phyloP scores from a whole-genome alignment of 805 yeast genomes.

The Candida quercuum region DNA sequence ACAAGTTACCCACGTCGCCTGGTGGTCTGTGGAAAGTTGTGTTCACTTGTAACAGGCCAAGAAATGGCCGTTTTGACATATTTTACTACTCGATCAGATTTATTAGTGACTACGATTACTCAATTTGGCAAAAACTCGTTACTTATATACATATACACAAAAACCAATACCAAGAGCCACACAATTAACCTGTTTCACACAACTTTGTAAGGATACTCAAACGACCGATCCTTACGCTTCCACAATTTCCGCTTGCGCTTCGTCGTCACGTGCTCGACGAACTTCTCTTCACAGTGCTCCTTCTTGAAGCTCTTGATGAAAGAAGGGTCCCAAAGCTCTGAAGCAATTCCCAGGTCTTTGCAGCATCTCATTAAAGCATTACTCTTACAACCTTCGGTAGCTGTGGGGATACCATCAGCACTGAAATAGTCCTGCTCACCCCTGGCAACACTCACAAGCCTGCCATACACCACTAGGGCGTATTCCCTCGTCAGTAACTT shows the following conservation, averaged over 20 bases:
- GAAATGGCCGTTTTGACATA: conserved; percentile 10
- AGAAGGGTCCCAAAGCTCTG: conserved; percentile 95
- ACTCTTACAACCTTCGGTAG: conserved; percentile 94
- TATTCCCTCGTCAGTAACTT: conserved; percentile 83
- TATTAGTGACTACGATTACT: too few species aligned
- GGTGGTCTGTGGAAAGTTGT: conserved; percentile 15
- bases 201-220: conserved; percentile 80
- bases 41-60: conserved; percentile 11
- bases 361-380: conserved; percentile 98
- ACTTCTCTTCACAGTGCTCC: conserved; percentile 69
- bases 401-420: conserved; percentile 85
- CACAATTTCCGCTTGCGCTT: conserved; percentile 87
- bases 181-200: conserved; percentile 1
- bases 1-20: conserved; percentile 13
- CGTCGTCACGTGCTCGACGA: conserved; percentile 77
- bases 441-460: conserved; percentile 85
- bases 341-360: conserved; percentile 93
- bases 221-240: conserved; percentile 78
- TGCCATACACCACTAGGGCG: conserved; percentile 80
- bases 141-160: not conserved
- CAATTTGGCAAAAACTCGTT: too few species aligned
- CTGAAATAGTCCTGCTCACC: conserved; percentile 94
- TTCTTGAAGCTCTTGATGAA: conserved; percentile 70
- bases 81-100: too few species aligned
- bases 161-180: not conserved